Evolutionary conservation across 257 asterid genomes (phyloP).

Genomic region (Agastache rugosa): DNA sequence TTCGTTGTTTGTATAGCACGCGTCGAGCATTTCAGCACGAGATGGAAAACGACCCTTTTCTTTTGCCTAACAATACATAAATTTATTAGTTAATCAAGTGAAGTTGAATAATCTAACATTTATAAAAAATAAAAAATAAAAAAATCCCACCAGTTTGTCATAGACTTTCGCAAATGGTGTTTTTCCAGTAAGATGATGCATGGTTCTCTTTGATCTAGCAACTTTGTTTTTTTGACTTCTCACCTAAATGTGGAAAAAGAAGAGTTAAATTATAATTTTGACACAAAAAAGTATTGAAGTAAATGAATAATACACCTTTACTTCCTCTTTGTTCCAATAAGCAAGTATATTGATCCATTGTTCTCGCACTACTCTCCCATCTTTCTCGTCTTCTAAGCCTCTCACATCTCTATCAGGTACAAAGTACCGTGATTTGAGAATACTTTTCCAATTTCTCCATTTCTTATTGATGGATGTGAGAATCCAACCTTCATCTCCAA

Average conservation of each 20-base stretch:
- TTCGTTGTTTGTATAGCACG: neutral
- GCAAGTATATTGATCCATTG: slow-evolving; percentile 19
- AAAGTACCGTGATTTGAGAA: neutral
- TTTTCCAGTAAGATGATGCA: slow-evolving; percentile 21
- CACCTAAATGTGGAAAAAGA: neutral
- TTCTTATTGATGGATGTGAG: slow-evolving; percentile 10
- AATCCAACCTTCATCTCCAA: slow-evolving; percentile 19
- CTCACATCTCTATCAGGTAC: neutral
- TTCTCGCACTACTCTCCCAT: neutral
- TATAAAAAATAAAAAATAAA: too few relatives aligned
- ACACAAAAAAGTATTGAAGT: neutral
- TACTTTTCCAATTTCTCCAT: slow-evolving; percentile 21
- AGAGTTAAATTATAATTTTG: neutral
- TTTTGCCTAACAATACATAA: neutral
- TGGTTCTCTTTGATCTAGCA: slow-evolving; percentile 11
- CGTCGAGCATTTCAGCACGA: slow-evolving; percentile 11
- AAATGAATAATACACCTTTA: neutral
- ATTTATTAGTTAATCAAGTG: neutral
- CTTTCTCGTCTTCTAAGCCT: neutral
- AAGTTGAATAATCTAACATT: neutral
- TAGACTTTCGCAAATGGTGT: slow-evolving; percentile 12
- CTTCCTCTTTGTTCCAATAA: slow-evolving; percentile 27
- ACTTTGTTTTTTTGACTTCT: neutral
- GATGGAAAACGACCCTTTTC: slow-evolving; percentile 10
- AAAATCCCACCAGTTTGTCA: neutral